Base-by-base conservation (phyloP, 345 rosid species). In the Eucalyptus sp. region DNA sequence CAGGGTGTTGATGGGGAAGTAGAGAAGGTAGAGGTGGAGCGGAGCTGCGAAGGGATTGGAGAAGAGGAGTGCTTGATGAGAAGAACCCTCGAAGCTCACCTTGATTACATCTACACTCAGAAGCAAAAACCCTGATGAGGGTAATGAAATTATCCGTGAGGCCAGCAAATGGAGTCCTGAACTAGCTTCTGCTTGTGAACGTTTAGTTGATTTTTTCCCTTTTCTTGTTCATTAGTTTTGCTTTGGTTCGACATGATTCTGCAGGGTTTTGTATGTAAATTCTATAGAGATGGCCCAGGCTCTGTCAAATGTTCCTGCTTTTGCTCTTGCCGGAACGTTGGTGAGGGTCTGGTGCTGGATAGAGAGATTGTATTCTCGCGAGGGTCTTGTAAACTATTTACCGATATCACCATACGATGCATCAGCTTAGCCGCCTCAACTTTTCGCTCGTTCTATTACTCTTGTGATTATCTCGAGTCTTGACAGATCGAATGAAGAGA, bases 61-160 rank as follows among this genome's bases (percentile, higher is more conserved):
- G 95, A 92, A 92, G 95, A 95, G 80, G 96, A 95, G 79, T 94
- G 95, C 91, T 90, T 95, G 91, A 89, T 87, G 90, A 92, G 93
- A 51, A 91, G 92, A 88, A 88, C 93, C 15, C 91, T 91, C 31
- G 93, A 76, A 43, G 92, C 90, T 64, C 92, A 91, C 76, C 83
- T 50, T 17, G 92, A 92, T 91, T 92, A 92, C 54, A 88, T 92
- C 88, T 92, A 92, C 84, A 92, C 92, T 88, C 93, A 92, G 88
- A 81, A 91, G 49, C 79, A 62, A 50, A 89, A 88, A 13, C 91
- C 92, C 46, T 92, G 89, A 89, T 64, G 58, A 52, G 58, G 25
- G 5, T 52, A 52, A 52, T 52, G 58, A 52, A 52, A 52, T 52
- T 20, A 52, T 52, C 58, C 1, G 10, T 52, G 58, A 52, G 25